phyloP scores from a whole-genome alignment of 1,139 yeast genomes.

The Sugiyamaella pinicola region DNA sequence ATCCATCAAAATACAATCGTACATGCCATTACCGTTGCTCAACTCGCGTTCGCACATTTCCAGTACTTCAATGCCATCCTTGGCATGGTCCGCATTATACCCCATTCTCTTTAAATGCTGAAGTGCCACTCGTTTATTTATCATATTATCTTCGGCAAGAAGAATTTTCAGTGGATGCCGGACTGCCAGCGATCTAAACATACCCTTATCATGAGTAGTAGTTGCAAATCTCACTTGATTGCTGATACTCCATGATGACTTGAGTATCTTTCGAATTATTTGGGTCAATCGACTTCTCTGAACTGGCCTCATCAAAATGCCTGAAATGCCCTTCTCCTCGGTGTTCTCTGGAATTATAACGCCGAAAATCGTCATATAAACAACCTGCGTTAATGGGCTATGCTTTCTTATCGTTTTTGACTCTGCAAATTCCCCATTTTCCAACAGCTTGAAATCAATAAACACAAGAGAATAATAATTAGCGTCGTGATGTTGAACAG shows the following conservation, averaged over 20 bases:
- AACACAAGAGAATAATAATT: slow-evolving; percentile 33
- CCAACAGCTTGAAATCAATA: slow-evolving; percentile 34
- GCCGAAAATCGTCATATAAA: slow-evolving; percentile 37
- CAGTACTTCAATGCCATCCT: slow-evolving; percentile 56
- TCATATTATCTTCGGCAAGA: slow-evolving; percentile 56
- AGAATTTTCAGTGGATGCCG: slow-evolving; percentile 50
- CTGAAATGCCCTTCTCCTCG: slow-evolving; percentile 34
- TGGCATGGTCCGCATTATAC: slow-evolving; percentile 57
- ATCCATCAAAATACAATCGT: slow-evolving; percentile 57
- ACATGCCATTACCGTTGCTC: slow-evolving; percentile 41
- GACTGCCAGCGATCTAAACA: slow-evolving; percentile 38
- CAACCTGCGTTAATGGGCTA: slow-evolving; percentile 31
- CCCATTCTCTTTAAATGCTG: slow-evolving; percentile 57
- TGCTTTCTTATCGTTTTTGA: slow-evolving; percentile 26
- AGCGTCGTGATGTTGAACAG: slow-evolving; percentile 25
- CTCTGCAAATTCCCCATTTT: slow-evolving; percentile 28
- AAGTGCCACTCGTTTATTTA: slow-evolving; percentile 54
- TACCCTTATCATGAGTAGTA: slow-evolving; percentile 34
- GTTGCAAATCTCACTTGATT: slow-evolving; percentile 31
- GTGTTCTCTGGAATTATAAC: slow-evolving; percentile 33
- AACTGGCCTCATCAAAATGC: slow-evolving; percentile 36
- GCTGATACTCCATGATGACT: slow-evolving; percentile 31
- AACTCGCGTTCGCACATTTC: slow-evolving; percentile 45
- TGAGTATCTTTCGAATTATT: slow-evolving; percentile 33
- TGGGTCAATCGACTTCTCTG: slow-evolving; percentile 35